Conservation (phyloP, 2,329 filamentous ascomycete species). For the Penicillium fuscoglaucum region DNA sequence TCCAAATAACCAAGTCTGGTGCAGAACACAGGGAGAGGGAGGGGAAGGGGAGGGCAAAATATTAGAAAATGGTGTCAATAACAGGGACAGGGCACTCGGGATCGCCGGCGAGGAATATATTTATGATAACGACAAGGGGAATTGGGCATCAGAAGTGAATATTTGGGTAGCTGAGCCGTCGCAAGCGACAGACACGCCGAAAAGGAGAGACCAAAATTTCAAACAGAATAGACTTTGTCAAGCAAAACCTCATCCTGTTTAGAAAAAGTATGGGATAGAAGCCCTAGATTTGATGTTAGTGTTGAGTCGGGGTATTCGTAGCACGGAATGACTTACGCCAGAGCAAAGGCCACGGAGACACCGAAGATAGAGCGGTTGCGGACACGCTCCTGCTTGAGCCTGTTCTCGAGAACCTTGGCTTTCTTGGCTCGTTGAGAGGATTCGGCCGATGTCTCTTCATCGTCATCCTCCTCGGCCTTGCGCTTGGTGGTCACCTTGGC, state of each 20-base stretch:
- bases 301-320: background rate
- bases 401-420: slow-evolving; percentile 66
- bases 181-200: slow-evolving; percentile 9
- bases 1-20: slow-evolving; percentile 8
- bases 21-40: background rate
- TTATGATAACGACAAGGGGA: slow-evolving; percentile 30
- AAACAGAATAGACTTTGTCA: background rate
- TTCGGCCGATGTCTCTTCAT: slow-evolving; percentile 40
- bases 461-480: slow-evolving; percentile 64
- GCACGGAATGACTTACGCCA: slow-evolving; percentile 69
- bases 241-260: slow-evolving; percentile 13
- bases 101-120: slow-evolving; percentile 27
- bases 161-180: slow-evolving; percentile 4
- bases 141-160: slow-evolving; percentile 16
- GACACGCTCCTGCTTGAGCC: slow-evolving; percentile 81
- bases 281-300: slow-evolving; percentile 37
- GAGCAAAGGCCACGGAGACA: slow-evolving; percentile 78
- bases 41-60: slow-evolving; percentile 4
- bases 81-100: slow-evolving; percentile 17
- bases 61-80: slow-evolving; percentile 21
- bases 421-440: slow-evolving; percentile 66
- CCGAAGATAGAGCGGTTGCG: slow-evolving; percentile 83
- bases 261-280: slow-evolving; percentile 52
- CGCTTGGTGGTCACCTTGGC: slow-evolving; percentile 60
- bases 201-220: background rate